phyloP scores from a whole-genome alignment of 1,284 basidiomycete genomes.

The Ustilago esculenta region DNA sequence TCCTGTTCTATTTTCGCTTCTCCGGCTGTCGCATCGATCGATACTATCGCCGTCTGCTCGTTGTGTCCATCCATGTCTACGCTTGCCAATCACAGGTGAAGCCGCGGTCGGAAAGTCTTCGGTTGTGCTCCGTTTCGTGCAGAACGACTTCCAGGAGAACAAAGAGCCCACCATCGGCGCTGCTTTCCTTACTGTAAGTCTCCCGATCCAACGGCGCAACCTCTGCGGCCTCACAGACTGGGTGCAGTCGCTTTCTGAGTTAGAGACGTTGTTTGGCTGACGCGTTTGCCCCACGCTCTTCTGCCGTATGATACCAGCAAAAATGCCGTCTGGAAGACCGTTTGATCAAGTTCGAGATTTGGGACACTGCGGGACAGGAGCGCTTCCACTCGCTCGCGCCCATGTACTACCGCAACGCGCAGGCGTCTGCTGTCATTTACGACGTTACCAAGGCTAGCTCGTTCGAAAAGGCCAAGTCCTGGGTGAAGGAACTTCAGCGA shows the following conservation, averaged over 20 bases:
- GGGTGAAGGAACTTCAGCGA: slow-evolving; percentile 99
- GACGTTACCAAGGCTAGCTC: slow-evolving; percentile 90
- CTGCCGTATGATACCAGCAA: slow-evolving; percentile 46
- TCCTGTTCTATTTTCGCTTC: neutral
- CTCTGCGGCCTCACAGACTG: too few species aligned
- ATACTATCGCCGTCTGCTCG: too few species aligned
- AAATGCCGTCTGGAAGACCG: slow-evolving; percentile 75
- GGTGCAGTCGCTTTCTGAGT: too few species aligned
- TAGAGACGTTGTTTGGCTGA: too few species aligned
- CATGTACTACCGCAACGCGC: slow-evolving; percentile 99
- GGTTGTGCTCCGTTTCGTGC: slow-evolving; percentile 93
- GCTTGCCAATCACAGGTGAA: slow-evolving; percentile 75
- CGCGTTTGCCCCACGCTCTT: neutral
- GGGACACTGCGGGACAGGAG: slow-evolving; percentile 95
- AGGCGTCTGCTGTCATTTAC: slow-evolving; percentile 97
- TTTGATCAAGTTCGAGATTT: slow-evolving; percentile 92
- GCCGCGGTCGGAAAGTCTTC: slow-evolving; percentile 99
- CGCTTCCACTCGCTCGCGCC: slow-evolving; percentile 92
- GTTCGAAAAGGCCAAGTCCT: slow-evolving; percentile 98
- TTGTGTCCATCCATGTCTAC: neutral
- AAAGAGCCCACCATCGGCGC: slow-evolving; percentile 98
- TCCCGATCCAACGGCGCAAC: neutral
- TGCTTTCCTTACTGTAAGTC: slow-evolving; percentile 73
- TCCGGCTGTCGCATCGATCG: neutral
- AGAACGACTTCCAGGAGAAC: slow-evolving; percentile 94